Base-by-base conservation (phyloP, 768 basidiomycete species). In the Boletus reticuloceps region DNA sequence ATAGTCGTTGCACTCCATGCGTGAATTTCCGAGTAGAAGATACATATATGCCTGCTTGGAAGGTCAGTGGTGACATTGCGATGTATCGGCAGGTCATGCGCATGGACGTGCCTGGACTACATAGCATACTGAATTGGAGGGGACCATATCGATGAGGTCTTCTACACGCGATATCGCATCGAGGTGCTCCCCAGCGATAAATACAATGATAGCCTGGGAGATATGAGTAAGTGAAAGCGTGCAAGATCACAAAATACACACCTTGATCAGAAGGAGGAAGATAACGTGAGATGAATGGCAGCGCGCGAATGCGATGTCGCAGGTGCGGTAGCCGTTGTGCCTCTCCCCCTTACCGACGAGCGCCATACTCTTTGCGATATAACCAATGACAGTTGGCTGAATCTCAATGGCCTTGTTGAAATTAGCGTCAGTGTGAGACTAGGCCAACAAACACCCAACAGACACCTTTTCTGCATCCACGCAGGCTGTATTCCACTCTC, bases 121-220 rank as follows among this genome's bases (percentile, higher is more conserved):
- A 34, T 34, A 34, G 13, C 34, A 34, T 34, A 34, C 2, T 14
- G 34, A 4, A 14, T 34, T 34, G 34, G 34, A 34, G 34, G 2
- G 6, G 12, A 14, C 34, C 12, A 1, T 34, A 34, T 13, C 6
- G 22, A 55, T 58, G 8, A 55, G 57, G 22, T 50, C 40, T 1
- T 47, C 40, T 7, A 32, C 11, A 6, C 44, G 52, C 1, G 51
- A 60, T 25, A 58, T 51, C 3, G 56, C 59, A 19, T 44, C 38
- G 4, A 13, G n/a, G 6, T 50, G 20, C 11, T 57, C 44, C 19
- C 58, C 58, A 5, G 42, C 51, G 38, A 34, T 34, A 14, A 34
- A 34, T 34, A 34, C 34, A 34, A 34, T 13, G 1, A 34, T 34
- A 12, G 34, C 34, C 34, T 34, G 34, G 34, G 13, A 34, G 34